Conservation (phyloP, 1,284 basidiomycete species). For the Ustilago trichophora region DNA sequence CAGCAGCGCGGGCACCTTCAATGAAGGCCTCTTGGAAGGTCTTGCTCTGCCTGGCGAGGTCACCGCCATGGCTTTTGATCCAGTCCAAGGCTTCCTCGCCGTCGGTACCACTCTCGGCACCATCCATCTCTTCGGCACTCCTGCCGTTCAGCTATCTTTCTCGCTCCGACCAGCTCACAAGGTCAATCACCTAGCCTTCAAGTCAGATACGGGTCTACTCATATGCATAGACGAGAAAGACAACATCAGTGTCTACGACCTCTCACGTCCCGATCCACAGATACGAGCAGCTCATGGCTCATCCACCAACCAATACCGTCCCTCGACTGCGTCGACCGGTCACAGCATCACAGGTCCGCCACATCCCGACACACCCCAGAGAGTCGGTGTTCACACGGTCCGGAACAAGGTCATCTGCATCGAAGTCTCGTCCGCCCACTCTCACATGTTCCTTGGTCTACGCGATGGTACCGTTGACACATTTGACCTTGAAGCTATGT, state of each 20-base stretch:
- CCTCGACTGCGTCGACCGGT: slow-evolving; percentile 32
- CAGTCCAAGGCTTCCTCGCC: slow-evolving; percentile 73
- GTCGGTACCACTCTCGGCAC: slow-evolving; percentile 73
- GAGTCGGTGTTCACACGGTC: slow-evolving; percentile 50
- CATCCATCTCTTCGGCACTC: slow-evolving; percentile 75
- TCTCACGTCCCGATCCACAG: slow-evolving; percentile 70
- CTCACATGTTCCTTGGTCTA: slow-evolving; percentile 73
- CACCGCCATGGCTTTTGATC: slow-evolving; percentile 63
- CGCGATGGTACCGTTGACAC: slow-evolving; percentile 68
- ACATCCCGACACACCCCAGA: slow-evolving; percentile 53
- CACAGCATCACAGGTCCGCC: slow-evolving; percentile 45
- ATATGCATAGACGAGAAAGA: slow-evolving; percentile 76
- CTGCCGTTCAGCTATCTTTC: slow-evolving; percentile 73
- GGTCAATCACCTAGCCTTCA: slow-evolving; percentile 75
- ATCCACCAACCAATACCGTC: slow-evolving; percentile 36
- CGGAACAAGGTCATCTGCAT: slow-evolving; percentile 70
- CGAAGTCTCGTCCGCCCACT: slow-evolving; percentile 77
- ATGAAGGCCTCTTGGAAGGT: slow-evolving; percentile 57
- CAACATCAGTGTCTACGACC: slow-evolving; percentile 76
- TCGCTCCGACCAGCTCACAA: slow-evolving; percentile 71
- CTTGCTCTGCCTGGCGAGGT: slow-evolving; percentile 65
- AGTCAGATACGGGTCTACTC: slow-evolving; percentile 72
- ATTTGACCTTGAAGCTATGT: slow-evolving; percentile 67
- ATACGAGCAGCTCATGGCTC: slow-evolving; percentile 41
- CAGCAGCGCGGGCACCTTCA: slow-evolving; percentile 49